Evolutionary conservation across 108 stramenopile genomes (phyloP), one percentile per base, ranked within the genome.

Genomic region (Cyclostephanos tholiformis): DNA sequence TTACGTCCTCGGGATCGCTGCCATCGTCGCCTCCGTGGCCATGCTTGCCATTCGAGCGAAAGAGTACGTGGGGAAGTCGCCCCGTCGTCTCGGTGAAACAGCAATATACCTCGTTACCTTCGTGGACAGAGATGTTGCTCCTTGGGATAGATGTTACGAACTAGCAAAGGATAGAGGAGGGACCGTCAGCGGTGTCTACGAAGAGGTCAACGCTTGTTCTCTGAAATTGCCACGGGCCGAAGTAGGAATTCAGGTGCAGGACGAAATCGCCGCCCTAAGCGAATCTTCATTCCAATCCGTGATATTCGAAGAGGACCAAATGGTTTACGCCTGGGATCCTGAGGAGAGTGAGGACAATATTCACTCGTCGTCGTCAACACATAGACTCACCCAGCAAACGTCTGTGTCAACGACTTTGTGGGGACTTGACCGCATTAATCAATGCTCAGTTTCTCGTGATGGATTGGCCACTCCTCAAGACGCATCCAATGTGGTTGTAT

Each of bases 201-300:
- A 27, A 32, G 27, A 58, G 27, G 57, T 58, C 29, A 58, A 58
- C 57, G 57, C 29, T 0, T 58, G 57, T 14, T 58, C 57, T 14
- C 27, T 58, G 17, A 35, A 30, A 27, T 0, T 58, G 14, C 57
- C 57, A 26, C 53, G 53, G 23, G 23, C 23, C 9, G 53, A 27
- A 55, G 26, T 23, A 1, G 23, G 25, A 12, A 20, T 9, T 10
- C 53, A 55, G 53, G 53, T 10, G 9, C 53, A 55, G 26, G 53
- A 26, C 53, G 27, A 27, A 55, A 27, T 55, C 23, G 26, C 26
- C 26, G 26, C 53, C 53, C 53, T 27, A 2, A n/a, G n/a, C n/a
- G n/a, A n/a, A n/a, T n/a, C n/a, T n/a, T n/a, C n/a, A n/a, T n/a
- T n/a, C n/a, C 44, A 13, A 46, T 46, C 44, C 8, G 8, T 12